These are phyloP conservation scores for Coleophoma cylindrospora DNA, from an alignment of 2,329 filamentous ascomycete genomes.

Conservation along the genomic window DNA sequence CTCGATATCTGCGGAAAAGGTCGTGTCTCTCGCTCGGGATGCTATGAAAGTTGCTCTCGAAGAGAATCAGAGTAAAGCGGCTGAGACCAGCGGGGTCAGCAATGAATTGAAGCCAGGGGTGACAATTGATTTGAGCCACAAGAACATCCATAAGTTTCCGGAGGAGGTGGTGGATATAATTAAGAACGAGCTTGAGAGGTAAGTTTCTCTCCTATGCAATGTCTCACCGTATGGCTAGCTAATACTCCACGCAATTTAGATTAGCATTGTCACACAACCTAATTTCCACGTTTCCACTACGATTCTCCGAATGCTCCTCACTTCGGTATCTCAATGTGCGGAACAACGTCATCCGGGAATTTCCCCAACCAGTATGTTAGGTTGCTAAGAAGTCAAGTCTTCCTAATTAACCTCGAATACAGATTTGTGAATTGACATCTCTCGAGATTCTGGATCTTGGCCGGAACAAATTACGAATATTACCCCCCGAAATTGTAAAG, in stretches of 20 bases:
- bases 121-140: slow-evolving; percentile 74
- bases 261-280: slow-evolving; percentile 79
- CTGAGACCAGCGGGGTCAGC: slow-evolving; percentile 53
- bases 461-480: slow-evolving; percentile 72
- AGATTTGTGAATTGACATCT: slow-evolving; percentile 82
- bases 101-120: slow-evolving; percentile 60
- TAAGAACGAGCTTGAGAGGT: slow-evolving; percentile 29
- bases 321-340: slow-evolving; percentile 77
- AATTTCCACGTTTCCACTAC: slow-evolving; percentile 61
- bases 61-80: slow-evolving; percentile 59
- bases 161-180: slow-evolving; percentile 31
- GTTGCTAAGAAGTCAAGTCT: not conserved
- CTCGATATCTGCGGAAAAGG: slow-evolving; percentile 55
- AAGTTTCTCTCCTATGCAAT: slow-evolving; percentile 8
- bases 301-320: slow-evolving; percentile 72
- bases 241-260: slow-evolving; percentile 35
- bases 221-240: slow-evolving; percentile 11
- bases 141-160: slow-evolving; percentile 53
- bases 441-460: slow-evolving; percentile 92
- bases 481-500: slow-evolving; percentile 76
- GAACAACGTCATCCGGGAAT: slow-evolving; percentile 67
- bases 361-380: slow-evolving; percentile 55
- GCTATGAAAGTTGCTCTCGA: slow-evolving; percentile 63
- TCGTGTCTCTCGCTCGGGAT: slow-evolving; percentile 60
- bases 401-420: slow-evolving; percentile 8